Evolutionary conservation across 1,284 basidiomycete species (phyloP).

Genomic region (Chalciporus sp.): DNA sequence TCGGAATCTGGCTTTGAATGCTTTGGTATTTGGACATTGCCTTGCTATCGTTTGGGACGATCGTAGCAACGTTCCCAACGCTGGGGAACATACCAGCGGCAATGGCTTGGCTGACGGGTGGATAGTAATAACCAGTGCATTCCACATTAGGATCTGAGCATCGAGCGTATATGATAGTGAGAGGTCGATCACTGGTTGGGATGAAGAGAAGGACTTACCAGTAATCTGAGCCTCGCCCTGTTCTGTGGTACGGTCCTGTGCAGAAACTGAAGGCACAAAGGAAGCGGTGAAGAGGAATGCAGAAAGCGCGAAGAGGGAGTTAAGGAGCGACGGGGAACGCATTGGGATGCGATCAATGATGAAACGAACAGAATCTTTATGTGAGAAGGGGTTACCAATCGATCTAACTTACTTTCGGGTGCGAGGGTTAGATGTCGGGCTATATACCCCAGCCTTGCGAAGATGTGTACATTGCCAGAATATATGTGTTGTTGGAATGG

Average conservation of each 20-base stretch:
- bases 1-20: conserved; percentile 34
- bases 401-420: not conserved
- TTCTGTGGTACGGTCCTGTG: conserved; percentile 37
- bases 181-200: not conserved
- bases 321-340: conserved; percentile 27
- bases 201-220: conserved; percentile 19
- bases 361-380: not conserved
- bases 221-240: conserved; percentile 38
- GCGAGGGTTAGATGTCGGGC: not conserved
- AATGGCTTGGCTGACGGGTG: conserved; percentile 43
- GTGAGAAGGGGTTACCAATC: not conserved
- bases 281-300: conserved; percentile 5
- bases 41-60: conserved; percentile 47
- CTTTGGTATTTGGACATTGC: conserved; percentile 44
- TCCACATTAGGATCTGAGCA: conserved; percentile 37
- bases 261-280: conserved; percentile 8
- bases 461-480: not conserved
- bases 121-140: conserved; percentile 45
- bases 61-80: conserved; percentile 45
- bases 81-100: conserved; percentile 42
- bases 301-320: not conserved
- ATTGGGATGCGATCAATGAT: conserved; percentile 8
- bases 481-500: not conserved
- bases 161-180: not conserved
- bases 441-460: not conserved